A percentile compares a stretch with the other conserved stretches of the same genome.
Conservation (phyloP, 805 yeast species). For the Starmerella bombicola region DNA sequence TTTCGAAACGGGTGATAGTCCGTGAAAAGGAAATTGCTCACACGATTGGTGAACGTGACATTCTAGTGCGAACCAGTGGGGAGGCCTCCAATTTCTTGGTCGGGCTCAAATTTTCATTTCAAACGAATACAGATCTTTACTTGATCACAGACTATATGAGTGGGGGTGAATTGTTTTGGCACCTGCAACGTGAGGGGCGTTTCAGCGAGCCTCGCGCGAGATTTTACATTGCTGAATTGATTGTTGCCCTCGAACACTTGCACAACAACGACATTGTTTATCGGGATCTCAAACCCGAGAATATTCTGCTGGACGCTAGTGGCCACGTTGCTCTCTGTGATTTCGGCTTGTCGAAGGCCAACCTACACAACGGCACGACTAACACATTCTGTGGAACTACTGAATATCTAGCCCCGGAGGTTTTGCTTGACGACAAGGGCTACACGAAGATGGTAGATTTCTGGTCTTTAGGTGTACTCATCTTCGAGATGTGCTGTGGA, state of each 20-base stretch:
- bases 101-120: constrained; percentile 90
- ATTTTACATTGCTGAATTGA: constrained; percentile 92
- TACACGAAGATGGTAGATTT: constrained; percentile 98
- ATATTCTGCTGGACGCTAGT: constrained; percentile 85
- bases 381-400: constrained; percentile 98
- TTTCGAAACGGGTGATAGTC: constrained; percentile 87
- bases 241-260: constrained; percentile 82
- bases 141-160: constrained; percentile 95
- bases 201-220: constrained; percentile 89
- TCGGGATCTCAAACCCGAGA: constrained; percentile 94
- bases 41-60: constrained; percentile 93
- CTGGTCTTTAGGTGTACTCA: constrained; percentile 94
- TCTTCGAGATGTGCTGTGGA: constrained; percentile 98
- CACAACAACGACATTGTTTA: constrained; percentile 94
- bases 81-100: constrained; percentile 88
- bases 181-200: constrained; percentile 90
- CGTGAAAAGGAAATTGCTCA: constrained; percentile 96
- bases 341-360: constrained; percentile 92
- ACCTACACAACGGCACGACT: constrained; percentile 65
- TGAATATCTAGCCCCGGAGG: constrained; percentile 95
- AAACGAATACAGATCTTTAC: constrained; percentile 84
- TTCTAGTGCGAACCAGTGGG: constrained; percentile 81
- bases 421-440: constrained; percentile 85
- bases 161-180: constrained; percentile 96
- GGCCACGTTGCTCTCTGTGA: constrained; percentile 97